Base-by-base conservation (phyloP, 306 rosid species). In the Datisca glomerata region DNA sequence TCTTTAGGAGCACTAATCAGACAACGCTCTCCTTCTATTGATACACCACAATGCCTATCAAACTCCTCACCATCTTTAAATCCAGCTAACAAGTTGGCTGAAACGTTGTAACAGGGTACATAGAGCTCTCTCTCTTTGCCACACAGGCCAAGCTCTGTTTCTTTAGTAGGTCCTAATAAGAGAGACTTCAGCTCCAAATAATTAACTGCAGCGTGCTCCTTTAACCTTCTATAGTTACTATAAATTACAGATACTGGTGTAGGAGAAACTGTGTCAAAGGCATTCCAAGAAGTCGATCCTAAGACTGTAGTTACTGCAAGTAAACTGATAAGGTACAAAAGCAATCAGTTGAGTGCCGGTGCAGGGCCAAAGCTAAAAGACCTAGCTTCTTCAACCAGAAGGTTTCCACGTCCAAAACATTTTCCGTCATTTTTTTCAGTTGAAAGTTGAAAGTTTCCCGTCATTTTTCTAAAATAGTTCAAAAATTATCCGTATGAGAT, bases 1-100 rank as follows among this genome's bases (percentile, higher is more conserved):
- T 91, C 99, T 66, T 91, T 91, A 4, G 99, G 96, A 62, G 99
- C 82, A 24, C 99, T 94, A 68, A 91, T 66, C 52, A 91, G 60
- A 66, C 99, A 91, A 57, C 42, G 76, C 41, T 80, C 76, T 5
- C 14, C 50, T 21, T 55, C 71, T 51, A 52, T 63, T 11, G 61
- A 67, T 29, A 67, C 44, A 40, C 71, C 78, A 41, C 99, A 91
- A 60, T 80, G 99, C 64, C 99, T 68, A 66, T 85, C 99, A 69
- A 78, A 66, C 73, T 91, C 96, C 55, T 80, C 85, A 13, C 94
- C 99, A 31, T 81, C 71, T 59, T 75, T 76, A 52, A 55, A 70
- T 49, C 99, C 94, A 4, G 70, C 69, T 31, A 71, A 44, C 58
- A 73, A 43, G 64, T 78, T 80, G 19, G 75, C 85, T 12, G 96